Evolutionary conservation across 352 stramenopile genomes (phyloP), one percentile per base, ranked within the genome.

Genomic region (Globisporangium carolinianum): DNA sequence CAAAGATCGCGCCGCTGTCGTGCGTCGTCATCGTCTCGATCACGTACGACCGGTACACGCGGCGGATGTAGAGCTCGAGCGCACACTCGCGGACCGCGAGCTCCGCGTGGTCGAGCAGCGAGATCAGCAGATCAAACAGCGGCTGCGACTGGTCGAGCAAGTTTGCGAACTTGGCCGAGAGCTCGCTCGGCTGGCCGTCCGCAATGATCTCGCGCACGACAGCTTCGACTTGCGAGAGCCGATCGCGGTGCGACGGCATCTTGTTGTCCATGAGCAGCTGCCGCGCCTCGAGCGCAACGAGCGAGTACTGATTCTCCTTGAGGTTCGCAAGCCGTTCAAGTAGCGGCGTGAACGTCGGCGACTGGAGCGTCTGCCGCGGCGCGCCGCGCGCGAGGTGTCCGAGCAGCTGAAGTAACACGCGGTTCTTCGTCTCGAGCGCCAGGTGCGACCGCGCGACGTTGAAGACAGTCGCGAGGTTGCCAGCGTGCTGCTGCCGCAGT

Each of bases 261-360:
- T 97, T 98, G 71, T 97, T 91, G 68, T 98, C 83, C 52, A 99
- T 95, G 8, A 99, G 75, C 43, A 98, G 76, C 67, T 98, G 97
- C 60, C 96, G 85, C 32, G 96, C 97, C 66, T 97, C 82, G 55
- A 98, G 78, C 9, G 97, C 91, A 45, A 99, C 77, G 11, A 94
- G 68, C 50, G 91, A 96, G 77, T 98, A 98, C 63, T 88, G 68
- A 52, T 91, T 91, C 62, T 94, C 81, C 67, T 90, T 87, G 61
- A 97, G 86, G 50, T 87, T 89, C 7, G 87, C 79, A 14, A 98
- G 72, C 18, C 83, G 72, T 61, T 97, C 89, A 4, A 98, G 72
- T 38, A 96, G 70, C 43, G 87, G 72, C 65, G 92, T 68, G 56
- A 95, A 91, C 11, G 76, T 67, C 17, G 79, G 70, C 50, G 79